Percentiles rank a stretch among this genome's conserved stretches.
These are phyloP conservation scores for Gentiana dahurica DNA, from an alignment of 257 asterid species.

Conservation along the genomic window DNA sequence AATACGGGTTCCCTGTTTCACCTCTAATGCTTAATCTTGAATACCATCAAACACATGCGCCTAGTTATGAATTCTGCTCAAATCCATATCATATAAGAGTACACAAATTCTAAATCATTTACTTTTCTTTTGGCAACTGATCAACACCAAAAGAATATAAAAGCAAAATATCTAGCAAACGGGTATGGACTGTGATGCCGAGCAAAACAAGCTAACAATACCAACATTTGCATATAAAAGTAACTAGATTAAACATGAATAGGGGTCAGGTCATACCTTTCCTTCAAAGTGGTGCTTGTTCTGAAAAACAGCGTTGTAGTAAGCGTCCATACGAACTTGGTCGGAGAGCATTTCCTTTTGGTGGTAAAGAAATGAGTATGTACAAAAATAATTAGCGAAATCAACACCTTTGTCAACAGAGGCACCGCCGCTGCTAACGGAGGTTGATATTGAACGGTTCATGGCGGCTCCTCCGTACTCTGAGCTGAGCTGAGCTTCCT, in stretches of 20 bases:
- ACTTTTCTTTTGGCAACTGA: no score
- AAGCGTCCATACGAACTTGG: slow-evolving; percentile 98
- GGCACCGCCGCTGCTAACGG: slow-evolving; percentile 15
- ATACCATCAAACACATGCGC: no score
- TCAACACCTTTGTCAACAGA: slow-evolving; percentile 74
- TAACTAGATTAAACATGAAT: not conserved
- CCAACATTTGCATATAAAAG: not conserved
- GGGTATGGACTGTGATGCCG: no score
- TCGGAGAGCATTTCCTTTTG: slow-evolving; percentile 99
- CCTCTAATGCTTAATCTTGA: no score
- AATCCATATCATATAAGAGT: no score
- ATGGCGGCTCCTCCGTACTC: slow-evolving; percentile 17
- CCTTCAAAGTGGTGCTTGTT: slow-evolving; percentile 76
- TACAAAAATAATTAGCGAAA: slow-evolving; percentile 94
- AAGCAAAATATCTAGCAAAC: no score
- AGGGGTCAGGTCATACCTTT: slow-evolving; percentile 32
- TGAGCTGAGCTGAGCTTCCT: slow-evolving; percentile 31
- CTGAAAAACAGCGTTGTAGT: slow-evolving; percentile 64
- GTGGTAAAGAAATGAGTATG: slow-evolving; percentile 87
- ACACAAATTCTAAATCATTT: no score
- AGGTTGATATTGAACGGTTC: slow-evolving; percentile 12
- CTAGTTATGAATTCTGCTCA: no score
- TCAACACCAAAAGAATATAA: no score
- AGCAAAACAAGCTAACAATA: no score
- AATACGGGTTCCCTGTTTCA: no score